Evolutionary conservation across 495 filamentous ascomycete species (phyloP), one percentile per base, ranked within the genome.

Genomic region (Letharia lupina): DNA sequence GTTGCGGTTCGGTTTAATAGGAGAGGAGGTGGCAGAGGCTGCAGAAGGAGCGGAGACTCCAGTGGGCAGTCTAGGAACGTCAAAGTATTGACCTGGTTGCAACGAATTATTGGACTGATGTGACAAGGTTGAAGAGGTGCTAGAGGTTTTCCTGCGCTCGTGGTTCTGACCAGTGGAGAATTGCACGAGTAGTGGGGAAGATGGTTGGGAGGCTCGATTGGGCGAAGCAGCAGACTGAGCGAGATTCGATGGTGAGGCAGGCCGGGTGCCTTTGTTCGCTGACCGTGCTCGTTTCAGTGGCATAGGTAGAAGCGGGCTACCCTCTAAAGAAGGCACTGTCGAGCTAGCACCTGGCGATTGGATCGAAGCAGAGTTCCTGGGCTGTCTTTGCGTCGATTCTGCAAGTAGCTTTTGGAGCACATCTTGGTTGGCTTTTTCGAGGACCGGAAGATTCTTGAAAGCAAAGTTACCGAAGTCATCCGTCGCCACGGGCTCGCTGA

Each of bases 371-470:
- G 77, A 71, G 48, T 67, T 76, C 62, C 75, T 77, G 64, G 75
- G 63, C 69, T 89, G 87, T 23, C 81, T 81, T 48, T 89, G 88
- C 73, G 92, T 79, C 41, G 91, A 93, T 73, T 97, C 93, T 37
- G 91, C 90, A 13, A 92, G 85, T 65, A 98, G 81, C 71, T 96
- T 96, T 71, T 98, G 92, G 47, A 98, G 94, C 52, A 97, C 91
- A 73, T 98, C 95, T 73, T 98, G 98, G 74, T 98, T 98, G 47
- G 95, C 94, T 74, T 96, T 98, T 73, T 97, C 93, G 28, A 98
- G 82, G 64, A 98, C 93, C 2, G 94, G 91, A 42, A 98, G 80
- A 70, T 98, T 98, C 78, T 97, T 98, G 81, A 96, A 98, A 42
- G 91, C 83, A 78, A 98, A 98, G 67, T 84, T 90, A 44, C 94